Evolutionary conservation across 495 filamentous ascomycete genomes (phyloP), one percentile per base, ranked within the genome.

Genomic region (Penicillium dipodomyicola): DNA sequence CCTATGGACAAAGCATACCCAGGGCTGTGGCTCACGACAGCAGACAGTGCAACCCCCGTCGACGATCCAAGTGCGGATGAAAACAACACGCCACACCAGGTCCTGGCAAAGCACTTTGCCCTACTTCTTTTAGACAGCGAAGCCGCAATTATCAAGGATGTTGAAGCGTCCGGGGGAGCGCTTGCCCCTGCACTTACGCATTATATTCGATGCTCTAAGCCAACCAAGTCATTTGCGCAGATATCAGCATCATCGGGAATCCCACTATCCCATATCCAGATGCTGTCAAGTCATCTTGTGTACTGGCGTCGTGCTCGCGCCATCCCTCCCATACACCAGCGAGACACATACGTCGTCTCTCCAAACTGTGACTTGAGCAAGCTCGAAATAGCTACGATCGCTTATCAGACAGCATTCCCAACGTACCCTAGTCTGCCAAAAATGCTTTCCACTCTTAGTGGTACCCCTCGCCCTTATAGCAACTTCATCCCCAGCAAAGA

Each of bases 221-320:
- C 94, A 19, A 94, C 85, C 1, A 84, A 94, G 60, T 96, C 91
- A 8, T 91, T 92, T 71, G 76, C 87, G 20, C 90, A 94, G 67
- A 87, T 96, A 20, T 88, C 88, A 20, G 82, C 85, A 22, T 80
- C 77, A 37, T 86, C 88, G 42, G 78, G 83, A 8, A 87, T 97
- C 35, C 82, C 88, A 2, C 80, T 94, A 7, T 74, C 81, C 5
- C 88, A 94, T 35, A 87, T 97, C 58, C 88, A 92, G 55, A 82
- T 88, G 64, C 84, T 95, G 47, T 91, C 92, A 11, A 86, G 88
- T 44, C 93, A 97, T 72, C 85, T 98, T 49, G 91, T 97, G 41
- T 95, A 93, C 74, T 97, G 92, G 91, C 83, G 94, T 30, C 86
- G 91, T 49, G 94, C 92, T 35, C 88, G 93, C 37, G 87, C 92